Evolutionary conservation across 2,329 filamentous ascomycete genomes (phyloP), one percentile per base, ranked within the genome.

Genomic region (Penicillium sp.): DNA sequence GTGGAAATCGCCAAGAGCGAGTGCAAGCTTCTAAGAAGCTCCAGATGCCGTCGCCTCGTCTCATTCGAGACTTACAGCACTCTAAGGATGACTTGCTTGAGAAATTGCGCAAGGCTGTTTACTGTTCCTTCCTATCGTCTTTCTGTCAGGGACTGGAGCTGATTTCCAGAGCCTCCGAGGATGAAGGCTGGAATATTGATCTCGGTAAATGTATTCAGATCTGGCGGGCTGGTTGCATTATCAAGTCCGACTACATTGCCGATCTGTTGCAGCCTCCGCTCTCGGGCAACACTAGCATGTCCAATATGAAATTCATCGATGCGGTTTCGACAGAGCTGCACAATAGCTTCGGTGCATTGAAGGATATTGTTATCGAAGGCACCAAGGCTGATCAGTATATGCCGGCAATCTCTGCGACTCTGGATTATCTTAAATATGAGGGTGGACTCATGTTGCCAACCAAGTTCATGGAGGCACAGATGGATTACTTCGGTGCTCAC

Each of bases 201-300:
- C 70, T 77, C 13, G 68, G 70, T 3, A 68, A 73, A 16, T 75
- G 77, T 45, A 60, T 79, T 21, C 76, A 78, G 66, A 86, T 90
- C 61, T 90, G 87, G 88, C 82, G 86, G 2, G 84, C 80, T 0
- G 87, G 88, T 8, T 90, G 87, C 71, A 90, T 90, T 70, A 90
- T 90, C 67, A 83, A 87, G 65, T 82, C 84, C 1, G 86, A 89
- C 61, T 79, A 84, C 62, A 86, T 90, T 58, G 81, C 82, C 3
- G 81, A 86, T 50, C 70, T 90, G 29, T 77, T 90, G 24, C 69
- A 75, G 65, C 71, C 73, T 0, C 61, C 66, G 0, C 55, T 74
- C 11, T 62, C 65, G 1, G 55, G 59, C 8, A 53, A 68, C 27
- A 64, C 68, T 22, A 62, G 60, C 5, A 60, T 73, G 48, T 74